Evolutionary conservation across 352 stramenopile genomes (phyloP), one percentile per base, ranked within the genome.

Genomic region (Phytophthora sansomeana): DNA sequence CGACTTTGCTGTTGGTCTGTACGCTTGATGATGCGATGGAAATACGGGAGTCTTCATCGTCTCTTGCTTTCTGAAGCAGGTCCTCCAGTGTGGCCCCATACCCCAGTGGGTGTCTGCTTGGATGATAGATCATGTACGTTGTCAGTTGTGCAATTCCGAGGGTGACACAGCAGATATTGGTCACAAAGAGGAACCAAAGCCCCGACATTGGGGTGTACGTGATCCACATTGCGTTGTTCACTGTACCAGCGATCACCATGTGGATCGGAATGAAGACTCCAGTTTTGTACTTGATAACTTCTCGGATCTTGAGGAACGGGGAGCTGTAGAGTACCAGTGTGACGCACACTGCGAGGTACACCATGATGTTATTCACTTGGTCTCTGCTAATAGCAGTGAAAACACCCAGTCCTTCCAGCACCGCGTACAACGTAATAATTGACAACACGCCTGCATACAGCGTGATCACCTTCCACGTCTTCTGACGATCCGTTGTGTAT

Each of bases 151-250:
- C 46, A 19, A 74, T 42, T 14, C 71, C 78, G 9, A 85, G 51
- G 1, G 55, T 63, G 55, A 62, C 65, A 39, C 75, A 84, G 42
- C 72, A 65, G 8, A 68, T 56, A 53, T 87, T 87, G n/a, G 78
- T 77, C 17, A 71, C 65, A 47, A 89, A 83, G 50, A 90, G 68
- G 55, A 90, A 81, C 79, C 70, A 83, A 21, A 83, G 53, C 0
- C 49, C 30, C 10, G 66, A 60, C 49, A 89, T 62, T 4, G 56
- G 50, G 16, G 66, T 73, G 75, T 87, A 87, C 17, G 63, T 70
- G 65, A 87, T 72, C 78, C 81, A 88, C 53, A 84, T 69, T 9
- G 68, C 51, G 64, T 87, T 88, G 69, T 85, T 90, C 58, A 77
- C 66, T 16, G 72, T 78, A 38, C 77, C 78, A 14, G 73, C 75